Percentiles rank a stretch among this genome's conserved stretches.
Conservation (phyloP, 164 flowering plant genomes). For the Pachysandra terminalis region DNA sequence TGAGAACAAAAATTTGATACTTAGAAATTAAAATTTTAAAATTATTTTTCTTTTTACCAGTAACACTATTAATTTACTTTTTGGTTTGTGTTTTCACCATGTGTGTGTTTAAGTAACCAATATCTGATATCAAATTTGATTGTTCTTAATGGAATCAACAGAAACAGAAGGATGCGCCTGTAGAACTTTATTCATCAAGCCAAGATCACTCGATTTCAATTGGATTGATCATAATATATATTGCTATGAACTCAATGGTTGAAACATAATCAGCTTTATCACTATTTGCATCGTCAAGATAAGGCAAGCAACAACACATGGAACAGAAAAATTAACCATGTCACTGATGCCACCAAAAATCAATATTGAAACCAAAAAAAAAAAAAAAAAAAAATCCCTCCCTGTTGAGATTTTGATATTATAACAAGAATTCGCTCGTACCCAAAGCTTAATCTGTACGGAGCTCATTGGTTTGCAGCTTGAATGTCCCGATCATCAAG, state of each 20-base stretch:
- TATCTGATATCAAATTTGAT: too few species aligned
- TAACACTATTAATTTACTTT: too few species aligned
- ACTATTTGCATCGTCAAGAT: background rate
- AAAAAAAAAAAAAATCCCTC: background rate
- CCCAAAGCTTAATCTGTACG: slow-evolving; percentile 51
- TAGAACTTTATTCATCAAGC: background rate
- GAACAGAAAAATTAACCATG: background rate
- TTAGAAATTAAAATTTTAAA: too few species aligned
- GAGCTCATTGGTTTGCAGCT: slow-evolving; percentile 39
- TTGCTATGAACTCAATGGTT: background rate
- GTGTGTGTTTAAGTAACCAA: too few species aligned
- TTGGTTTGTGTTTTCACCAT: too few species aligned
- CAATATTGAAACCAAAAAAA: background rate
- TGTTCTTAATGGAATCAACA: slow-evolving; percentile 4
- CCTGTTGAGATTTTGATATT: slow-evolving; percentile 15
- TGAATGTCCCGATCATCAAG: slow-evolving; percentile 38
- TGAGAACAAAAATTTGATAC: too few species aligned
- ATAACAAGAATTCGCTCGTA: slow-evolving; percentile 2
- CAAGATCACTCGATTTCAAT: background rate
- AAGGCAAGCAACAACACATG: slow-evolving; percentile 5
- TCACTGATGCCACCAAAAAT: slow-evolving; percentile 7
- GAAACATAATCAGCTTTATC: background rate
- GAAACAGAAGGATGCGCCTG: slow-evolving; percentile 6
- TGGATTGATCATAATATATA: background rate
- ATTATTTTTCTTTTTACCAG: too few species aligned